These are phyloP conservation scores for Gliomastix tumulicola DNA, from an alignment of 2,329 filamentous ascomycete genomes.

Conservation along the genomic window DNA sequence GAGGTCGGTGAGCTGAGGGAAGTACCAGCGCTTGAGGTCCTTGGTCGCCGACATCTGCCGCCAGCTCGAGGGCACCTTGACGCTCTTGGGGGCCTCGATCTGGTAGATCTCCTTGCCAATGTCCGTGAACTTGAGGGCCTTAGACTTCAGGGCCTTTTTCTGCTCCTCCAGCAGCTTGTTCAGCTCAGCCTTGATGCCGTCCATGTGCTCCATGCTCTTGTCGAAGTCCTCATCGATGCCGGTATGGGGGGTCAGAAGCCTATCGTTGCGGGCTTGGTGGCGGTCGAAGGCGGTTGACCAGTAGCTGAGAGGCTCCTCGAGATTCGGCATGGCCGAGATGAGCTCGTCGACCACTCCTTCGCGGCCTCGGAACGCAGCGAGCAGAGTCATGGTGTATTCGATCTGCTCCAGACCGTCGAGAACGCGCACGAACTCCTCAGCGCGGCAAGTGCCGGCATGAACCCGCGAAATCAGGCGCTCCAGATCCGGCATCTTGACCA, in stretches of 20 bases:
- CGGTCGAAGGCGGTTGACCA: conserved; percentile 94
- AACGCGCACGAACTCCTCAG: conserved; percentile 88
- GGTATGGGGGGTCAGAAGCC: conserved; percentile 74
- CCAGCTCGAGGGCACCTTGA: conserved; percentile 85
- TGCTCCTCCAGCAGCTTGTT: conserved; percentile 64
- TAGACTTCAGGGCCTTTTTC: conserved; percentile 68
- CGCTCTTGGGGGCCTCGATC: conserved; percentile 76
- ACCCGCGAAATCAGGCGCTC: conserved; percentile 91
- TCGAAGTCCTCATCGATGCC: conserved; percentile 94
- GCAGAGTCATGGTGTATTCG: conserved; percentile 81
- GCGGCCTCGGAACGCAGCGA: conserved; percentile 66
- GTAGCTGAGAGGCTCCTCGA: conserved; percentile 65
- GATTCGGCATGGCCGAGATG: conserved; percentile 77
- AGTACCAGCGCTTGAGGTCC: conserved; percentile 90
- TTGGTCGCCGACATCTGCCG: conserved; percentile 94
- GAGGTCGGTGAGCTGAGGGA: conserved; percentile 70
- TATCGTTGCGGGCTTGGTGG: conserved; percentile 67
- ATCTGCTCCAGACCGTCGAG: conserved; percentile 97
- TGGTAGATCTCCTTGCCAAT: conserved; percentile 97
- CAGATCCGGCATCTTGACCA: conserved; percentile 88
- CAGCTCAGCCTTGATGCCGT: conserved; percentile 68
- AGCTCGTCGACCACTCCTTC: conserved; percentile 81
- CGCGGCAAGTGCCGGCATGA: conserved; percentile 82
- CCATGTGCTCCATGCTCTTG: conserved; percentile 67
- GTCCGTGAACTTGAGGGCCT: conserved; percentile 67